Base-by-base conservation (phyloP, 2,329 filamentous ascomycete species). In the Exophiala oligosperma region DNA sequence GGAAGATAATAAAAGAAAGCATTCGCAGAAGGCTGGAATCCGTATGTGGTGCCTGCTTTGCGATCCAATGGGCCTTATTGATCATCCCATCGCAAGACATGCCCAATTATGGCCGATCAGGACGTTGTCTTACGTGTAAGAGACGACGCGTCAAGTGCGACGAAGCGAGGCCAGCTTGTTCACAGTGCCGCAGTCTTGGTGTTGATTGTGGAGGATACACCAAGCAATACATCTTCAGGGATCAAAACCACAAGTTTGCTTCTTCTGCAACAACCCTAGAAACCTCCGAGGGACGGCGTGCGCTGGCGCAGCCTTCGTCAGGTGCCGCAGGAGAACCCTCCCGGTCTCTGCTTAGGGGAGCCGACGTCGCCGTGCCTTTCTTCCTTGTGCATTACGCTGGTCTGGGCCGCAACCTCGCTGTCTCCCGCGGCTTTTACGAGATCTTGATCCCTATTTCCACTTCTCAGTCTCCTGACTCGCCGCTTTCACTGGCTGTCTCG, bases 121-220 rank as follows among this genome's bases (percentile, higher is more conserved):
- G 52, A 48, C 73, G 74, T 54, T 76, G 74, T 62, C 68, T 69
- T 58, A 73, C 72, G 65, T 76, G 74, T 57, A 73, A 73, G 23
- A 64, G 67, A 52, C 71, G 74, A 55, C 74, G 72, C 53, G 72
- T 76, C 56, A 72, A 73, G 48, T 76, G 74, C 64, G 74, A 76
- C 52, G 72, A 70, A 46, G 69, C 69, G 47, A 73, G 72, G 58
- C 74, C 74, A 9, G 41, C 63, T 11, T 76, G 74, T 64, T 47
- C 38, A 40, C 37, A 4, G 8, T 54, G 52, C 41, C 37, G 52
- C 26, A 2, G 26, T 3, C 26, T 47, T 21, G 40, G 40, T 11
- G 9, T 54, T 46, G 38, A 47, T 8, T 54, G 52, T 40, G 28
- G 56, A 58, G 60, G 62, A 28, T 66, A 61, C 49, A 23, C 54